phyloP scores from a whole-genome alignment of 495 filamentous ascomycete genomes.

The Neurospora sp. region DNA sequence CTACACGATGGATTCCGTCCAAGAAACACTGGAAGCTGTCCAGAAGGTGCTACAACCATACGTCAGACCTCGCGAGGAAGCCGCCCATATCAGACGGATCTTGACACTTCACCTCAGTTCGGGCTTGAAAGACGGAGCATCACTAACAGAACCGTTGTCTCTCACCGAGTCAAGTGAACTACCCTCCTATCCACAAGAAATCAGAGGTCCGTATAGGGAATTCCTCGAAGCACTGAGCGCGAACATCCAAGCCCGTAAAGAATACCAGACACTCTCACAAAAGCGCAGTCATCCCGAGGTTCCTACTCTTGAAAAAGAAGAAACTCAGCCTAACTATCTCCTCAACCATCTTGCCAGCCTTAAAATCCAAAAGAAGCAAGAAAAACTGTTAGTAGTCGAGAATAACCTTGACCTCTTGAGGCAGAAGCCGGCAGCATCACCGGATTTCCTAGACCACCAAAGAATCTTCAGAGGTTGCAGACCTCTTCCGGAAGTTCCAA shows the following conservation, averaged over 20 bases:
- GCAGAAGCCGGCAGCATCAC: slow-evolving; percentile 44
- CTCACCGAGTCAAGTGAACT: slow-evolving; percentile 22
- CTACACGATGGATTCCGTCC: slow-evolving; percentile 1
- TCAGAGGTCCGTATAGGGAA: slow-evolving; percentile 31
- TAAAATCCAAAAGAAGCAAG: slow-evolving; percentile 43
- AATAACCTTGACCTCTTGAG: slow-evolving; percentile 36
- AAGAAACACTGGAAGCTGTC: slow-evolving; percentile 12
- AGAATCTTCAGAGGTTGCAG: slow-evolving; percentile 33
- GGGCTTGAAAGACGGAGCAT: slow-evolving; percentile 18
- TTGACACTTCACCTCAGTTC: slow-evolving; percentile 29
- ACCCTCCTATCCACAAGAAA: slow-evolving; percentile 10
- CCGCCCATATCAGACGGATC: slow-evolving; percentile 29
- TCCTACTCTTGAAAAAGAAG: not conserved
- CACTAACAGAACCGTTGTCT: slow-evolving; percentile 22
- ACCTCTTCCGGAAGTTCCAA: slow-evolving; percentile 37
- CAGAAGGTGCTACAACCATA: slow-evolving; percentile 26
- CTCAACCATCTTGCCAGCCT: slow-evolving; percentile 40
- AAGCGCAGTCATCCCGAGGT: slow-evolving; percentile 4
- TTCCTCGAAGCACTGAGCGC: slow-evolving; percentile 51
- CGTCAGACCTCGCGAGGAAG: slow-evolving; percentile 34
- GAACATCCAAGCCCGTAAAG: slow-evolving; percentile 44
- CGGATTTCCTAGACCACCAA: slow-evolving; percentile 36
- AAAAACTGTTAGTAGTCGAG: slow-evolving; percentile 39
- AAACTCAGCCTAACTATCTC: slow-evolving; percentile 19
- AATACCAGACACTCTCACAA: slow-evolving; percentile 28